Evolutionary conservation across 768 basidiomycete species (phyloP).

Genomic region (Boletus reticuloceps): DNA sequence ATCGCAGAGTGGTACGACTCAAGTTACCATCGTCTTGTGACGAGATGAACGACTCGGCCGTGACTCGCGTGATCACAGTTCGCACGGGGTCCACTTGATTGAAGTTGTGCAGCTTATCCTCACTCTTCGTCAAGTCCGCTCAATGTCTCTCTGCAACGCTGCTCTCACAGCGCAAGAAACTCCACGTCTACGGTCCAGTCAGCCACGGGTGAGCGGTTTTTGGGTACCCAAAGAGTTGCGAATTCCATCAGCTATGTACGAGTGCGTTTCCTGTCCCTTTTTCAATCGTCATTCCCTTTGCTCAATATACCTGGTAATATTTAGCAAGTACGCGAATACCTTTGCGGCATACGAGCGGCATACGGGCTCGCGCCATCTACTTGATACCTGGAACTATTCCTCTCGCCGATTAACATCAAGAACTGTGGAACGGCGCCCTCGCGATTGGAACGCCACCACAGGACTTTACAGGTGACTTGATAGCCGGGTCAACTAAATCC

Average conservation of each 20-base stretch:
- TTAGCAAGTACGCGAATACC: constrained; percentile 41
- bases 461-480: constrained; percentile 38
- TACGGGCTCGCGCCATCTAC: constrained; percentile 36
- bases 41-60: too few species aligned
- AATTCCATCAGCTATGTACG: neutral
- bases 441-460: constrained; percentile 45
- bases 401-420: constrained; percentile 29
- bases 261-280: constrained; percentile 1
- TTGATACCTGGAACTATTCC: constrained; percentile 19
- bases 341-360: constrained; percentile 43
- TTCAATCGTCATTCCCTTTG: neutral
- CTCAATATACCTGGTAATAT: neutral
- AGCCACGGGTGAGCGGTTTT: neutral
- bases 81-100: too few species aligned
- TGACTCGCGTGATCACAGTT: too few species aligned
- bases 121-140: neutral
- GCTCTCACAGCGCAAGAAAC: neutral
- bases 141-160: constrained; percentile 1
- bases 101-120: too few species aligned
- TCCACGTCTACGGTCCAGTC: neutral
- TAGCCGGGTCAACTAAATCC: too few species aligned
- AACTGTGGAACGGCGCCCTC: constrained; percentile 41
- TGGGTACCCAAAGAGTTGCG: neutral
- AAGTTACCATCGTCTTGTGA: too few species aligned
- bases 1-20: too few species aligned